Conservation (phyloP, 2,329 filamentous ascomycete species). For the Cladosporium sp. region DNA sequence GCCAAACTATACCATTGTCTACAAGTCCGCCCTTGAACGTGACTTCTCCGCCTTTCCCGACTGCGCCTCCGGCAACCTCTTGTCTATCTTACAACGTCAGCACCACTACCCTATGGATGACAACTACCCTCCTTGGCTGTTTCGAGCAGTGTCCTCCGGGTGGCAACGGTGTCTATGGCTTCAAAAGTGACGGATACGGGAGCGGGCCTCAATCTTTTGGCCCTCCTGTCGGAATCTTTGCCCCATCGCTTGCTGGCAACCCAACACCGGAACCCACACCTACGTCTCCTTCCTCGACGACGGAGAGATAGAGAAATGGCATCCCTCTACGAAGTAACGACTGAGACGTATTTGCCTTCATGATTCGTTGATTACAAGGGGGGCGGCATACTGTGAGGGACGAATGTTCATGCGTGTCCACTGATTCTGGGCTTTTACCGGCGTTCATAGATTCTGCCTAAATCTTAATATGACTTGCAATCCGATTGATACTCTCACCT, state of each 20-base stretch:
- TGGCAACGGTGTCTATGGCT: conserved; percentile 7
- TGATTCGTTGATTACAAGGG: not conserved
- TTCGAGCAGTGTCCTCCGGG: conserved; percentile 13
- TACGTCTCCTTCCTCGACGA: not conserved
- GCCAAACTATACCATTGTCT: not conserved
- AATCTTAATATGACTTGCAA: no score
- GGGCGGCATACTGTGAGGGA: conserved; percentile 7
- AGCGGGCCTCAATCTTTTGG: conserved; percentile 13
- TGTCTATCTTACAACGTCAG: not conserved
- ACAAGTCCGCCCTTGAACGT: not conserved
- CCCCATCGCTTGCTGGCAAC: not conserved
- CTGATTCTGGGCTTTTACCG: not conserved
- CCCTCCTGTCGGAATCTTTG: conserved; percentile 2
- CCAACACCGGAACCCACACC: not conserved
- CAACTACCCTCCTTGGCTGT: conserved; percentile 15
- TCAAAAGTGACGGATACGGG: not conserved
- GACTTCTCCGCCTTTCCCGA: conserved; percentile 5
- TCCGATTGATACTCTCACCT: no score
- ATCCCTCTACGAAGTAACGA: not conserved
- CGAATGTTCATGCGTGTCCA: conserved; percentile 5
- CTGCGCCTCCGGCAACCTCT: conserved; percentile 7
- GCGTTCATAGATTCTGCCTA: conserved; percentile 9
- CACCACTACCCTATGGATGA: conserved; percentile 8
- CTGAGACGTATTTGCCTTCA: not conserved
- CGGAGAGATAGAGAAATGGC: no score